Base-by-base conservation (phyloP, 768 basidiomycete species). In the Holtermanniella nyarrowii region DNA sequence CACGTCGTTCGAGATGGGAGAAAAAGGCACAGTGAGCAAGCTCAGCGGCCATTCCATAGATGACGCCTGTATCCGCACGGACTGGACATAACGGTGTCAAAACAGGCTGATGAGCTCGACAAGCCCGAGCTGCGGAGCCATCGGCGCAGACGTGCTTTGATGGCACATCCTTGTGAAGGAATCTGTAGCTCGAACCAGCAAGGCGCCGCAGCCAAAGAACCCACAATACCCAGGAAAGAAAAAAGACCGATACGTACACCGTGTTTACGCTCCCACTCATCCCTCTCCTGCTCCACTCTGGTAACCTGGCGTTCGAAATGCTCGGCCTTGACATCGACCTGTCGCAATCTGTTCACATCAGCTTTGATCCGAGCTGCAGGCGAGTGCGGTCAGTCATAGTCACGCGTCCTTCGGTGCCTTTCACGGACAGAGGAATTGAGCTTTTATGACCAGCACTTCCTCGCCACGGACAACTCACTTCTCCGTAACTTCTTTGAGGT, bases 311-410 rank as follows among this genome's bases (percentile, higher is more conserved):
- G 82, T 74, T 96, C 93, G 69, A 88, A 95, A 75, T 97, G 89
- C 73, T 99, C 95, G 10, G 93, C 93, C 76, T 96, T 99, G 74
- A 97, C 85, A 69, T 99, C 95, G 52, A 93, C 89, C 68, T 93
- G 88, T 56, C 93, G 79, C 62, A 99, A 78, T 73, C 93, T 97
- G 62, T 1, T 16, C 12, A 5, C 22, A 31, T 57, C 50, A 62
- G 57, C 53, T 18, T 3, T 43, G 11, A 11, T 25, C 18, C 2
- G n/a, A 16, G 52, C 12, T 14, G 23, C 42, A 12, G 23, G 40
- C 25, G 21, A 31, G 10, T 20, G 18, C 48, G 25, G 5, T 25
- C 41, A 12, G 4, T 31, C 39, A 1, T 14, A 20, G 12, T 22
- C 16, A 37, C 16, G 25, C 22, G 43, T 21, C 43, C 14, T 44